Base-by-base conservation (phyloP, 1,139 yeast genomes). In the Tardiomyces digboiensis region DNA sequence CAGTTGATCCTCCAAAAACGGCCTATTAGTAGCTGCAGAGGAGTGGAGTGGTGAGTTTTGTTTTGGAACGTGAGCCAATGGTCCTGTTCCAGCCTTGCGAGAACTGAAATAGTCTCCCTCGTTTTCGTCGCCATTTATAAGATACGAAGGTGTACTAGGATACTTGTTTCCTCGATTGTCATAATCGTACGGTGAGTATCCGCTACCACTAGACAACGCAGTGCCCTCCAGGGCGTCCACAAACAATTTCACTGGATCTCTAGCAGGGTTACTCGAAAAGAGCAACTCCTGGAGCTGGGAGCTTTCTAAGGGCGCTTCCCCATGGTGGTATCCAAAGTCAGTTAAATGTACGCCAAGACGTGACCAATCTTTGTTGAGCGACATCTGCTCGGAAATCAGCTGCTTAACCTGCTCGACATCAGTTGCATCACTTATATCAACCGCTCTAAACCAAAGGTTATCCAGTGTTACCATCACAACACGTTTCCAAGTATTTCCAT, bases 251-350 rank as follows among this genome's bases (percentile, higher is more conserved):
- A 61, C 45, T 29, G 52, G 42, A n/a, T 59, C 63, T 13, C 52
- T 52, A 2, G 57, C 45, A 1, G 57, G 53, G 4, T n/a, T n/a
- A 5, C 3, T 5, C 33, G 57, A 55, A n/a, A 47, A 43, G 39
- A 53, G 41, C 6, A 58, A 54, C 2, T 65, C 58, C 29, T 71
- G 71, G 36, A 84, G 68, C 1, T 79, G 67, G 2, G 60, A 58
- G 44, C 75, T 78, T 41, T 70, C 71, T 18, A 88, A 61, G 0
- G 53, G 19, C 10, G 80, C 71, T 3, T 70, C 75, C 4, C 95
- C 96, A 39, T 77, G 76, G 3, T 68, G 69, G 41, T 80, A 71
- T 14, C 78, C 77, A 58, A 80, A 78, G 40, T 87, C 95, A 0
- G 95, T 84, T 50, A 87, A 62, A 54, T 82, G 88, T 40, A 81